Conservation (phyloP, 2,329 filamentous ascomycete species). For the Stylonectria norvegica region DNA sequence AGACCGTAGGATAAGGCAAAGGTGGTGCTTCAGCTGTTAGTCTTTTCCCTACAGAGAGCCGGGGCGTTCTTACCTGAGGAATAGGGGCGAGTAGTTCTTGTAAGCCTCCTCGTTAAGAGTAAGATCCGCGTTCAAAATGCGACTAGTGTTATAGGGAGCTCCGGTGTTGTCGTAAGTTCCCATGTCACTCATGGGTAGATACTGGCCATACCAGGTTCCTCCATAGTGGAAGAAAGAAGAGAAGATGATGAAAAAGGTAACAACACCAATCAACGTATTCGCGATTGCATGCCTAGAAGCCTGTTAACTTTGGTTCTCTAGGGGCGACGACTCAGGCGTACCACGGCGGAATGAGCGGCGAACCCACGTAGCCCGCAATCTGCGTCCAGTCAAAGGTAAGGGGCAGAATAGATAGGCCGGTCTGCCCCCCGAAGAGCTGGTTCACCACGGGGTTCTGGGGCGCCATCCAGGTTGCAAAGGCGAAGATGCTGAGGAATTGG, state of each 20-base stretch:
- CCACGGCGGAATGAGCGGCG: slow-evolving; percentile 68
- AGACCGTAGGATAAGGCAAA: slow-evolving; percentile 68
- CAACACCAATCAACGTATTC: slow-evolving; percentile 66
- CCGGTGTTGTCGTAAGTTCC: slow-evolving; percentile 71
- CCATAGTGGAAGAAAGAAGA: slow-evolving; percentile 61
- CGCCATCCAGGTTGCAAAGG: slow-evolving; percentile 68
- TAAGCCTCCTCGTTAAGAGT: slow-evolving; percentile 63
- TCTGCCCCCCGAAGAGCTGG: slow-evolving; percentile 68
- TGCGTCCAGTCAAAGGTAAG: slow-evolving; percentile 78
- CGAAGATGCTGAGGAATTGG: slow-evolving; percentile 67
- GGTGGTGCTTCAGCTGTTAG: slow-evolving; percentile 55
- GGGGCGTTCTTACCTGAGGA: slow-evolving; percentile 46
- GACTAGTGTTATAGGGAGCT: slow-evolving; percentile 58
- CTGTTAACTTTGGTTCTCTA: not conserved
- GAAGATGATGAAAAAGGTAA: slow-evolving; percentile 61
- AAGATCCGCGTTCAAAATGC: slow-evolving; percentile 59
- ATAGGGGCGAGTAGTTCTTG: slow-evolving; percentile 63
- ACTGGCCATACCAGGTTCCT: slow-evolving; percentile 61
- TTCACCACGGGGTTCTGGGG: slow-evolving; percentile 67
- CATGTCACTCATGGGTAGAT: slow-evolving; percentile 67
- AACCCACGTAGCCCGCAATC: slow-evolving; percentile 64
- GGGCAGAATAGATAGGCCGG: slow-evolving; percentile 64
- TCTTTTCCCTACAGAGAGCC: not conserved
- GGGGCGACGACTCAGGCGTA: slow-evolving; percentile 29
- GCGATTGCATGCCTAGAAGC: slow-evolving; percentile 61